Evolutionary conservation across 2,329 filamentous ascomycete genomes (phyloP), one percentile per base, ranked within the genome.

Genomic region (Apiospora aurea): DNA sequence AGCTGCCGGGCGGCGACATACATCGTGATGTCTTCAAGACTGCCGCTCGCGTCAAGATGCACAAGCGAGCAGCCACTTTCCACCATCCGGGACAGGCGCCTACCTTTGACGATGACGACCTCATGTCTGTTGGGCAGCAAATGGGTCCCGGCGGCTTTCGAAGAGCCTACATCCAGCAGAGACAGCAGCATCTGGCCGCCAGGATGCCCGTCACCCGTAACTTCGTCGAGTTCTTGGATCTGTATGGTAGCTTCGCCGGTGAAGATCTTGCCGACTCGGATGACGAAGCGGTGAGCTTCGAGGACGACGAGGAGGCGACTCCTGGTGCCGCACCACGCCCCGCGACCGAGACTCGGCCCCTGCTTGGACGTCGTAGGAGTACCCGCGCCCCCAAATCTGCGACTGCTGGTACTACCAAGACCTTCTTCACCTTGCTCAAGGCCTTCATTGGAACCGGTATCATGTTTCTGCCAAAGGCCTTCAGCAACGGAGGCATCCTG

Each of bases 361-460:
- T 94, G 21, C 84, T 92, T n/a, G 83, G 84, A 7, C 84, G 87
- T 43, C 85, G 88, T 18, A 87, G 84, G 78, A 89, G 84, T 75
- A 86, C 89, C 1, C 82, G 86, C 29, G 77, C 69, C 76, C 78
- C 68, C 66, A 84, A 80, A 73, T 83, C 87, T 47, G 91, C 91
- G 26, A 90, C 93, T 76, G 91, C 93, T 1, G 87, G 88, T 70
- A 91, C 88, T n/a, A 82, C 87, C 51, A 93, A 93, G 82, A 91
- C 93, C 0, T 95, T 95, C 81, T 94, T 94, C 80, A 95, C 92
- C 0, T 84, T 94, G 13, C 84, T 95, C 69, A 95, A 95, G 80
- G 92, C 93, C 1, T 95, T 95, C 77, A 88, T 95, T 70, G 93
- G 93, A 67, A 95, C 93, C 0, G 93, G 93, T 73, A 94, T 95